These are phyloP conservation scores for Elsinoe necatrix DNA, from an alignment of 2,329 filamentous ascomycete genomes.

Conservation along the genomic window DNA sequence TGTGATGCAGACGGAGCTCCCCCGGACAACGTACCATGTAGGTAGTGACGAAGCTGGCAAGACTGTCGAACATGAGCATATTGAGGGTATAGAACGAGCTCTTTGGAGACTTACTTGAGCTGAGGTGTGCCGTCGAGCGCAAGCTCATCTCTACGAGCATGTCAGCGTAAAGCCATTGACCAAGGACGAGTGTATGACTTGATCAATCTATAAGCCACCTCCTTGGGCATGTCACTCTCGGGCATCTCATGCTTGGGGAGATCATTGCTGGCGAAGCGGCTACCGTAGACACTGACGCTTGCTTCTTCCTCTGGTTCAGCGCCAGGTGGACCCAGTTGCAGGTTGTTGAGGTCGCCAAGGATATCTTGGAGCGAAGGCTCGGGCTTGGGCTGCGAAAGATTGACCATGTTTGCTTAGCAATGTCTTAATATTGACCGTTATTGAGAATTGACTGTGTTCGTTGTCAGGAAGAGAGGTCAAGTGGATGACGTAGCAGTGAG, in stretches of 20 bases:
- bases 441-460: not conserved
- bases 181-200: conserved; percentile 40
- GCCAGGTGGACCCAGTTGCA: conserved; percentile 38
- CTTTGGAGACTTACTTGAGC: conserved; percentile 53
- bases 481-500: not conserved
- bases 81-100: not conserved
- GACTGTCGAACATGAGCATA: conserved; percentile 39
- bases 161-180: conserved; percentile 12
- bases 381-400: conserved; percentile 32
- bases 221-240: conserved; percentile 78
- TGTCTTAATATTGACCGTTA: not conserved
- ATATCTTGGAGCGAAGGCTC: conserved; percentile 33
- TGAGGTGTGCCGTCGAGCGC: conserved; percentile 87
- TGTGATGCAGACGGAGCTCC: not conserved
- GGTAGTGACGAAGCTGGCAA: conserved; percentile 90
- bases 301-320: conserved; percentile 46
- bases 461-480: not conserved
- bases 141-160: conserved; percentile 57
- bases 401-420: conserved; percentile 37
- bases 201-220: conserved; percentile 94
- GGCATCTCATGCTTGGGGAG: conserved; percentile 81
- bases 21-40: conserved; percentile 70
- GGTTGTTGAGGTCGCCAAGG: conserved; percentile 38
- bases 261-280: conserved; percentile 69
- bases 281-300: conserved; percentile 80